These are phyloP conservation scores for Fragilaria crotonensis DNA, from an alignment of 108 stramenopile species.

Conservation along the genomic window DNA sequence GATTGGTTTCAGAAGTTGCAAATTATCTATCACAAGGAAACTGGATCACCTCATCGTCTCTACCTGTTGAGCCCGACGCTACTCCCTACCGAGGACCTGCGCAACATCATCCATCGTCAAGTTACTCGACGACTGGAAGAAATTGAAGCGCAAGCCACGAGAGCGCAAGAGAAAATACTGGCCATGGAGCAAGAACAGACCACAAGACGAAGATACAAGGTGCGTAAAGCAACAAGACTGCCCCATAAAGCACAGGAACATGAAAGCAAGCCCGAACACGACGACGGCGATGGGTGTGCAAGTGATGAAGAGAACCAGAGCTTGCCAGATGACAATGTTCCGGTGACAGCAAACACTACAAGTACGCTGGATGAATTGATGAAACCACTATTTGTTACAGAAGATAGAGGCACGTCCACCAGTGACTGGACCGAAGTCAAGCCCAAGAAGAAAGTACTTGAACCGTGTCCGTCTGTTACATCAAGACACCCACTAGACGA, in stretches of 20 bases:
- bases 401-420: too few species aligned
- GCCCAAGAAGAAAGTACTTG: background rate
- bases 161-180: background rate
- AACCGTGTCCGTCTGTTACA: too few species aligned
- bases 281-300: background rate
- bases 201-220: background rate
- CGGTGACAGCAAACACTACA: too few species aligned
- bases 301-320: background rate
- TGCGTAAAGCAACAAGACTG: background rate
- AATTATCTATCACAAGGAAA: background rate
- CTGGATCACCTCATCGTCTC: background rate
- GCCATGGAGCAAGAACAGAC: background rate
- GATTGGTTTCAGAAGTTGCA: background rate
- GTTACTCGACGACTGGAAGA: background rate
- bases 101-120: background rate
- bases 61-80: background rate
- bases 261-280: background rate
- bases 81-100: background rate
- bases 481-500: too few species aligned
- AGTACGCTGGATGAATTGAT: background rate
- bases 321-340: too few species aligned
- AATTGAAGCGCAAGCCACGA: background rate
- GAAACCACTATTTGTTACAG: background rate
- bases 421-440: constrained; percentile 1
- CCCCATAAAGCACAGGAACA: background rate